Percentiles rank a stretch among this genome's conserved stretches.
Evolutionary conservation across 768 basidiomycete genomes (phyloP).

Genomic region (Termitomyces sp.): DNA sequence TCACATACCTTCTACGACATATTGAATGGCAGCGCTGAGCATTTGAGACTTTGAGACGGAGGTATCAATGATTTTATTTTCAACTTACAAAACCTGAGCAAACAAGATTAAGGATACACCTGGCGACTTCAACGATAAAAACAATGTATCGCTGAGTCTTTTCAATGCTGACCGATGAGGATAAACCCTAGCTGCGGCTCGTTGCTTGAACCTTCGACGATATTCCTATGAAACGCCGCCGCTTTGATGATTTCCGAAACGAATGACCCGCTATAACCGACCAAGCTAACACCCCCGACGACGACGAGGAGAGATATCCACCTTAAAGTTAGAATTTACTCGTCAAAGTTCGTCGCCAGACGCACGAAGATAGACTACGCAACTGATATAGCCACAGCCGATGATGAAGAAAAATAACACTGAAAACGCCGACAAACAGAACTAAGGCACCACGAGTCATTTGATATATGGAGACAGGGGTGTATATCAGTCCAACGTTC

Average conservation of each 20-base stretch:
- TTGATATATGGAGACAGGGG: constrained; percentile 96
- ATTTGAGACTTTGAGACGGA: background rate
- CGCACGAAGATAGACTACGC: constrained; percentile 1
- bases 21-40: constrained; percentile 79
- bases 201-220: constrained; percentile 28
- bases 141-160: constrained; percentile 11
- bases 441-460: constrained; percentile 93
- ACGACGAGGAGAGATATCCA: constrained; percentile 90
- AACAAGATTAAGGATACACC: constrained; percentile 90
- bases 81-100: constrained; percentile 86
- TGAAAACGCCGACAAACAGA: constrained; percentile 87
- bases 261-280: constrained; percentile 86
- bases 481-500: constrained; percentile 94
- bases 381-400: constrained; percentile 88
- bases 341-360: background rate
- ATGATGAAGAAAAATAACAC: constrained; percentile 85
- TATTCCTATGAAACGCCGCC: constrained; percentile 21
- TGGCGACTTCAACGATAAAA: constrained; percentile 19
- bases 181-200: constrained; percentile 62
- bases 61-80: constrained; percentile 2
- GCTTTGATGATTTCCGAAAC: constrained; percentile 68
- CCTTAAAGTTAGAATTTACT: constrained; percentile 34
- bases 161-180: constrained; percentile 52
- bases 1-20: constrained; percentile 70
- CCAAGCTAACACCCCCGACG: constrained; percentile 75